Evolutionary conservation across 805 yeast species (phyloP), one percentile per base, ranked within the genome.

Genomic region (Candida maltosa): DNA sequence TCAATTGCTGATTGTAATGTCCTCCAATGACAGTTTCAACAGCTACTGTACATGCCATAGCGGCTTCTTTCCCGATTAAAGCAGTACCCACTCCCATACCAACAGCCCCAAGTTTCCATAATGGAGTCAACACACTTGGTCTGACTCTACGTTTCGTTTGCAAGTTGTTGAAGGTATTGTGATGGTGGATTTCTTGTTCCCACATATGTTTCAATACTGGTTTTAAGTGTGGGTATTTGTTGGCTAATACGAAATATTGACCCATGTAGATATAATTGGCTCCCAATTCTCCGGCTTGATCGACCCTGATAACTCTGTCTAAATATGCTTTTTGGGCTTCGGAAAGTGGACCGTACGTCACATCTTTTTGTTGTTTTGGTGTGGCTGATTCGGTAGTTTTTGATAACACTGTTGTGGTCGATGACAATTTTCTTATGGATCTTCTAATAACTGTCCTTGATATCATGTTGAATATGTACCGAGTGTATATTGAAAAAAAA

Each of bases 11-110:
- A 55, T 93, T 93, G 61, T 93, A 93, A 56, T 93, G 98, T 2
- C 86, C 85, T 2, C 98, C 98, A 56, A 93, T 93, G 5, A 93
- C 97, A 0, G 98, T 93, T 60, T 93, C 98, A 2, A 93, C 97
- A 0, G 97, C 97, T 41, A 89, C 97, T 0, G 98, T 93, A 57
- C 98, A 93, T 1, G 98, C 97, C 98, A 93, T 93, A 2, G 98
- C 97, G 2, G 96, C 97, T 55, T 91, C 96, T 52, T 87, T 87
- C 12, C 96, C 83, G 43, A 88, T 60, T 35, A 84, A 48, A 0
- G 96, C 97, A 1, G 97, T 93, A 1, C 81, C 83, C 1, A 78
- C 77, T 3, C 98, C 98, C 66, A 93, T 70, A 1, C 80, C 80
- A 32, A 83, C 70, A 0, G 98, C 97, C 3, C 97, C 97, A 0